Evolutionary conservation across 163 green algal genomes (phyloP).

Genomic region (Volvox carteri): DNA sequence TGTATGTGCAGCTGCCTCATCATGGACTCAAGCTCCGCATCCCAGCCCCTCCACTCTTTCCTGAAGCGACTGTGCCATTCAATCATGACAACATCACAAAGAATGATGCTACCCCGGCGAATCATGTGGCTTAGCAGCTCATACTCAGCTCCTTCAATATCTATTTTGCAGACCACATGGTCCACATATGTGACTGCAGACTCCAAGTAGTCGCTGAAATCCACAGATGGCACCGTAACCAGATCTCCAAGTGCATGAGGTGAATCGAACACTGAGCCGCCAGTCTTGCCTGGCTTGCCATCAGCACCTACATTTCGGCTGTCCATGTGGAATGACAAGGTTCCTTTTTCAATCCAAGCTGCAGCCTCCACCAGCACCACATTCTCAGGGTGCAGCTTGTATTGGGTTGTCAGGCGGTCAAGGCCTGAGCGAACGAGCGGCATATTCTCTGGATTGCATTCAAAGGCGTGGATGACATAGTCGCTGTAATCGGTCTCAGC

Average conservation of each 20-base stretch:
- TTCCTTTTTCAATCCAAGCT: background rate
- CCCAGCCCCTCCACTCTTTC: background rate
- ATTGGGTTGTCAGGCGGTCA: background rate
- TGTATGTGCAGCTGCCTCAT: background rate
- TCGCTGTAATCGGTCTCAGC: background rate
- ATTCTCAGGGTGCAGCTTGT: background rate
- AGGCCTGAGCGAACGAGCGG: background rate
- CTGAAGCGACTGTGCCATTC: background rate
- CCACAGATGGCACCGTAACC: background rate
- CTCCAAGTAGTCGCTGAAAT: background rate
- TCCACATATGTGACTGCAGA: background rate
- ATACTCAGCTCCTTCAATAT: conserved; percentile 5
- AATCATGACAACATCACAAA: conserved; percentile 16
- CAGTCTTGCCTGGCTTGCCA: conserved; percentile 8
- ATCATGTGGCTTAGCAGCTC: conserved; percentile 11
- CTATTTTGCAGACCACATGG: conserved; percentile 27
- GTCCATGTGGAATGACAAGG: background rate
- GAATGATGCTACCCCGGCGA: background rate
- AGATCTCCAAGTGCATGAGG: background rate
- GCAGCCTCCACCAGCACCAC: background rate
- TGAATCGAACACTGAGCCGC: conserved; percentile 14
- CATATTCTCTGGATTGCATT: conserved; percentile 32
- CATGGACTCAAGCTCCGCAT: background rate
- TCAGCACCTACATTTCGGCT: background rate
- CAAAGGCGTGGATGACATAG: conserved; percentile 4